Base-by-base conservation (phyloP, 2,329 filamentous ascomycete species). In the Clarireedia paspali region DNA sequence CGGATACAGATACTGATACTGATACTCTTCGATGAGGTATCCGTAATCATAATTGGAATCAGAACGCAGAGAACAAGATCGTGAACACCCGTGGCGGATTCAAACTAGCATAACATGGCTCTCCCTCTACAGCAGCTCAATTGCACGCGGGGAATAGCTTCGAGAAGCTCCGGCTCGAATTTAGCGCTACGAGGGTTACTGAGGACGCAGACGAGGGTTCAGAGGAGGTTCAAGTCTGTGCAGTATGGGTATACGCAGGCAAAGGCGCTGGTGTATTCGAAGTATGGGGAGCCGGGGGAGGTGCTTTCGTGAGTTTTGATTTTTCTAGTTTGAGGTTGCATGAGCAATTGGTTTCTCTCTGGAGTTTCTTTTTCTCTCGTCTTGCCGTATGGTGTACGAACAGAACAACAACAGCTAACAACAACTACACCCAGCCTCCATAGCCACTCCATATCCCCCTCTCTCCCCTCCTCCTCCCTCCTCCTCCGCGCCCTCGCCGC, bases 401-500 rank as follows among this genome's bases (percentile, higher is more conserved):
- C 9, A 9, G 34, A 27, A 24, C 14, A 6, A 14, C 7, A 47
- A 50, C 44, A n/a, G 48, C 57, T 64, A 49, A 63, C 42, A 15
- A 38, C 17, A 23, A 12, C 23, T 4, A 4, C 30, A 4, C n/a
- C 15, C 47, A 84, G 82, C 20, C 75, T 92, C 4, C 88, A 91
- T 72, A 80, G 75, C 0, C 84, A 91, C 74, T 89, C 87, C 62
- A 89, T 92, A 67, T 86, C 86, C 4, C 88, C 89, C 3, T 80
- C 82, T 3, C 81, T 91, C 60, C 86, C 88, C 48, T 70, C 76
- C 36, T 75, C 80, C 55, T 75, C 80, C 60, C 75, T 95, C 63
- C 91, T 92, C 54, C 77, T 99, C 58, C 89, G 90, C 71, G 86
- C 94, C 66, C 88, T 99, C 66, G 89, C 91, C 34, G 84, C 91